Evolutionary conservation across 1,284 basidiomycete genomes (phyloP).

Genomic region (Cutaneotrichosporon sp.): DNA sequence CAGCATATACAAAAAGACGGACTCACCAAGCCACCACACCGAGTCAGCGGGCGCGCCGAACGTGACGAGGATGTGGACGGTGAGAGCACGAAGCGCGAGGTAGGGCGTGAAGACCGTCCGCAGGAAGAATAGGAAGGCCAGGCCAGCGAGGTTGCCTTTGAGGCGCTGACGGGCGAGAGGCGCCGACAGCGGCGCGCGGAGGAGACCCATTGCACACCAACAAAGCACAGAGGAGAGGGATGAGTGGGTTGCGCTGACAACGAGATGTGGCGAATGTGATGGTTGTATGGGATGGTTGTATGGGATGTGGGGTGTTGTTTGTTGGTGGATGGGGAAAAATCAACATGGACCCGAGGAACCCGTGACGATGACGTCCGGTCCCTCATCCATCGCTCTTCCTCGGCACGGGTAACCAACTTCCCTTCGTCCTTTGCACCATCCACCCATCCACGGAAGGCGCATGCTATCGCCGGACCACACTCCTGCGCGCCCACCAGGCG

Average conservation of each 20-base stretch:
- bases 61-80: slow-evolving; percentile 29
- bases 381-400: no score
- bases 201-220: slow-evolving; percentile 2
- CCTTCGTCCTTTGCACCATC: background rate
- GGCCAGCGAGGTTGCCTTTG: slow-evolving; percentile 41
- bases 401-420: background rate
- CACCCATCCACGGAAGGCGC: slow-evolving; percentile 2
- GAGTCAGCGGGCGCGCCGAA: background rate
- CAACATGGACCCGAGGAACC: slow-evolving; percentile 1
- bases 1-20: slow-evolving; percentile 10
- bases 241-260: background rate
- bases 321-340: slow-evolving; percentile 9
- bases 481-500: slow-evolving; percentile 17
- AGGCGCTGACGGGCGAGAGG: slow-evolving; percentile 36
- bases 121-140: slow-evolving; percentile 33
- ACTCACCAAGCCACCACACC: slow-evolving; percentile 28
- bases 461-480: slow-evolving; percentile 10
- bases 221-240: background rate
- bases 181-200: slow-evolving; percentile 28
- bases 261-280: background rate
- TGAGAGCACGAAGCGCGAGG: slow-evolving; percentile 26
- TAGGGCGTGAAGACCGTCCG: slow-evolving; percentile 42
- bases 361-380: slow-evolving; percentile 7
- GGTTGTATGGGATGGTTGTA: background rate
- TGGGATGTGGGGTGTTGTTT: background rate